phyloP scores from a whole-genome alignment of 2,329 filamentous ascomycete genomes.

The Ophiostoma sp. region DNA sequence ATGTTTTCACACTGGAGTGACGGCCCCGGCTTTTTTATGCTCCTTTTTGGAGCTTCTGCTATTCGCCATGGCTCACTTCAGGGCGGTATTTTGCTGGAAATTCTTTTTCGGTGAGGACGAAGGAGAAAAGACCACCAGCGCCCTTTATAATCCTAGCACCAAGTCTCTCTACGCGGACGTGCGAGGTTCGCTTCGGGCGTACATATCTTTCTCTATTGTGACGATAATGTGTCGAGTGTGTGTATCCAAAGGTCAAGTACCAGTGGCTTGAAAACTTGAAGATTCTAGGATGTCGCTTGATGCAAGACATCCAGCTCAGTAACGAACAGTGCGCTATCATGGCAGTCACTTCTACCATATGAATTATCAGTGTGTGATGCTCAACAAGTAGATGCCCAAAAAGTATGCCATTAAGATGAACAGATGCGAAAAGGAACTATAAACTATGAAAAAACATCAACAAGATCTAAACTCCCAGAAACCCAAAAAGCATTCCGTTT shows the following conservation, averaged over 20 bases:
- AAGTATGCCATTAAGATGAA: background rate
- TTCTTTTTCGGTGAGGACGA: slow-evolving; percentile 41
- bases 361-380: background rate
- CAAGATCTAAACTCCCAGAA: slow-evolving; percentile 10
- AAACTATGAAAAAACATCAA: background rate
- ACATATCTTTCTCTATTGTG: slow-evolving; percentile 43
- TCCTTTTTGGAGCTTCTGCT: background rate
- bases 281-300: background rate
- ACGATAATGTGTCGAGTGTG: background rate
- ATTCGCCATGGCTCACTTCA: slow-evolving; percentile 46
- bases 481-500: slow-evolving; percentile 19
- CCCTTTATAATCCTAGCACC: slow-evolving; percentile 61
- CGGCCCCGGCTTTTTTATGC: background rate
- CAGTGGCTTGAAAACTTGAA: background rate
- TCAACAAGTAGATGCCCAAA: background rate
- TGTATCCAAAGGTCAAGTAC: background rate
- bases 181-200: slow-evolving; percentile 64
- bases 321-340: background rate
- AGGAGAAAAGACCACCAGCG: slow-evolving; percentile 50
- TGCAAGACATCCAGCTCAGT: background rate
- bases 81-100: slow-evolving; percentile 33
- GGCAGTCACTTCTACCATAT: too few relatives aligned
- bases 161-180: slow-evolving; percentile 42
- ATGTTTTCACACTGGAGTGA: slow-evolving; percentile 8
- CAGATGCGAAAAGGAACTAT: background rate